Percentiles rank a stretch among this genome's conserved stretches.
Conservation (phyloP, 73 alveolate species). For the Paramecium pentaurelia region DNA sequence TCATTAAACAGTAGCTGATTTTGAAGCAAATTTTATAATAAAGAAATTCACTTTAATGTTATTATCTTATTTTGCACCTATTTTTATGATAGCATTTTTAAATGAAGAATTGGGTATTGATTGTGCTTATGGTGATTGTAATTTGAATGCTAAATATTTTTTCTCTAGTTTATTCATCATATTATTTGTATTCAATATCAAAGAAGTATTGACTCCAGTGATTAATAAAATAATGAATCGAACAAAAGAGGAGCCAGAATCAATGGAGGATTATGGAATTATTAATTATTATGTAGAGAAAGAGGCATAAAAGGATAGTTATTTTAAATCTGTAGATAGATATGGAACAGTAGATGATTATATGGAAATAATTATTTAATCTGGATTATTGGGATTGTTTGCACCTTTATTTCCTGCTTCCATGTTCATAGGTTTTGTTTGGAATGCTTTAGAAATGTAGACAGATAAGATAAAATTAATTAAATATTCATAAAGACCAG, state of each 20-base stretch:
- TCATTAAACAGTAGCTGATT: conserved; percentile 52
- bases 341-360: conserved; percentile 62
- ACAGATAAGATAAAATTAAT: conserved; percentile 53
- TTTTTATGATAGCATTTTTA: conserved; percentile 27
- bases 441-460: conserved; percentile 55
- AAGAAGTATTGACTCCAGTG: background rate
- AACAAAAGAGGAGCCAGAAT: background rate
- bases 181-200: conserved; percentile 1
- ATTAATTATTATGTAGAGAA: background rate
- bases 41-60: conserved; percentile 29
- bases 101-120: conserved; percentile 23
- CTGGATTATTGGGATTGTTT: conserved; percentile 39
- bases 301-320: conserved; percentile 48
- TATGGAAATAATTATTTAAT: conserved; percentile 44
- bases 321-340: conserved; percentile 48
- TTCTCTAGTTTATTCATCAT: conserved; percentile 42
- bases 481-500: conserved; percentile 47
- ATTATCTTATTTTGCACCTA: conserved; percentile 32
- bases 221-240: background rate
- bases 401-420: conserved; percentile 56
- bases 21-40: conserved; percentile 31
- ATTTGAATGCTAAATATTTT: conserved; percentile 17
- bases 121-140: conserved; percentile 50
- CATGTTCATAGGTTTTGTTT: conserved; percentile 47
- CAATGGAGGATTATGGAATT: background rate